Evolutionary conservation across 345 rosid genomes (phyloP).

Genomic region (Fremontodendron californicum): DNA sequence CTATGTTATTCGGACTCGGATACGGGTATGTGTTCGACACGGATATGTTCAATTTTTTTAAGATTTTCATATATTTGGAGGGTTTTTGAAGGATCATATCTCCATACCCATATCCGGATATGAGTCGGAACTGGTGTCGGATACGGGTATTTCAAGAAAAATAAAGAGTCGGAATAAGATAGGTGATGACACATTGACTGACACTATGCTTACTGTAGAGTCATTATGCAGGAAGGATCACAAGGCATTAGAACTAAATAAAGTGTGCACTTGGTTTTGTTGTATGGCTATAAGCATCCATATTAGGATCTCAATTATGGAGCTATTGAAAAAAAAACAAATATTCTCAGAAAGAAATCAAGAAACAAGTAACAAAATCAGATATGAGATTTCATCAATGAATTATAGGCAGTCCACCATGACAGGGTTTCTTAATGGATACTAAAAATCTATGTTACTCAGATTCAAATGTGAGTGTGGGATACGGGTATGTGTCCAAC

Average conservation of each 20-base stretch:
- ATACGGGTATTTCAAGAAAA: no score
- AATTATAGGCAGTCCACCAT: not conserved
- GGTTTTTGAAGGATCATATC: no score
- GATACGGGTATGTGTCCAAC: no score
- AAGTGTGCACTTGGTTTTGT: not conserved
- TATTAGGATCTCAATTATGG: not conserved
- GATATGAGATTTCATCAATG: not conserved
- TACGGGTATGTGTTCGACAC: no score
- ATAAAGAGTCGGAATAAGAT: no score
- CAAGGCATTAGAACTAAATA: not conserved
- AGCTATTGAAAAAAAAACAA: not conserved
- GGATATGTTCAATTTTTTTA: no score
- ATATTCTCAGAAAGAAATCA: not conserved
- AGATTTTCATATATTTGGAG: no score
- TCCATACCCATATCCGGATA: no score
- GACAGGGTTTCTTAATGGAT: constrained; percentile 1
- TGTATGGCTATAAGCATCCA: not conserved
- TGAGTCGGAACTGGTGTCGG: no score
- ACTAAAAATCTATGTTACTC: not conserved
- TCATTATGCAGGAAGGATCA: not conserved
- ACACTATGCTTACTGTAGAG: not conserved
- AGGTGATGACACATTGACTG: not conserved
- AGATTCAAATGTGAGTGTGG: no score
- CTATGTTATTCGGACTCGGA: no score
- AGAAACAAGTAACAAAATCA: not conserved